Percentiles rank a stretch among this genome's conserved stretches.
Evolutionary conservation across 768 basidiomycete species (phyloP).

Genomic region (Kwoniella heveanensis): DNA sequence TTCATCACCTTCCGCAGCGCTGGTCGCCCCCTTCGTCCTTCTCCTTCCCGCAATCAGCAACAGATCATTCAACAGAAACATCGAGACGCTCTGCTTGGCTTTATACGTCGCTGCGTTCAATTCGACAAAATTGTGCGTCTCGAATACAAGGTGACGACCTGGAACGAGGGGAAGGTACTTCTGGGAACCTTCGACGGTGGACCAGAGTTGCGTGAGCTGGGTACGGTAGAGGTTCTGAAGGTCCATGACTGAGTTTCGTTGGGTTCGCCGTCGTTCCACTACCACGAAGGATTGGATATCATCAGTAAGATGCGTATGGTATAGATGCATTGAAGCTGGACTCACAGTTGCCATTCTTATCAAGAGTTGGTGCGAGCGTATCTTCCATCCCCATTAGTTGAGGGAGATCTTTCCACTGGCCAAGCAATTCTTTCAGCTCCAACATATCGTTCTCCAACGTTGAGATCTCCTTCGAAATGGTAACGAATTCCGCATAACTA

Average conservation of each 20-base stretch:
- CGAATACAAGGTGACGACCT: constrained; percentile 85
- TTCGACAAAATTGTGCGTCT: constrained; percentile 77
- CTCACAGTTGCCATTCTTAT: constrained; percentile 49
- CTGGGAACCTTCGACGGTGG: constrained; percentile 88
- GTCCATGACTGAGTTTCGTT: constrained; percentile 92
- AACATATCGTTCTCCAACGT: constrained; percentile 96
- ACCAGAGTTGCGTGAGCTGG: constrained; percentile 87
- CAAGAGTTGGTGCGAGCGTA: constrained; percentile 46
- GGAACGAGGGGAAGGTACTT: constrained; percentile 91
- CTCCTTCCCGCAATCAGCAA: constrained; percentile 78
- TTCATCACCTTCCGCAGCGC: constrained; percentile 28
- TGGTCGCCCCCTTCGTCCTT: constrained; percentile 58
- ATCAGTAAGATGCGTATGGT: constrained; percentile 51
- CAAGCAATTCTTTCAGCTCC: constrained; percentile 88
- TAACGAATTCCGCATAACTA: constrained; percentile 91
- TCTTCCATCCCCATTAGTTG: constrained; percentile 88
- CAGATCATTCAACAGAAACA: constrained; percentile 88
- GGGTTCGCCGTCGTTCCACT: constrained; percentile 64
- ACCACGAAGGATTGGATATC: constrained; percentile 15
- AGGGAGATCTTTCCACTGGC: constrained; percentile 96
- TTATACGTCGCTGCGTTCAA: constrained; percentile 96
- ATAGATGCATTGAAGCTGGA: neutral
- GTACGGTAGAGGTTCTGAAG: constrained; percentile 90
- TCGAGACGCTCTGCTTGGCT: constrained; percentile 78
- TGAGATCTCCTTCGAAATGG: constrained; percentile 94